Percentiles rank a stretch among this genome's conserved stretches.
These are phyloP conservation scores for Penicillium dipodomyicola DNA, from an alignment of 495 filamentous ascomycete species.

Conservation along the genomic window DNA sequence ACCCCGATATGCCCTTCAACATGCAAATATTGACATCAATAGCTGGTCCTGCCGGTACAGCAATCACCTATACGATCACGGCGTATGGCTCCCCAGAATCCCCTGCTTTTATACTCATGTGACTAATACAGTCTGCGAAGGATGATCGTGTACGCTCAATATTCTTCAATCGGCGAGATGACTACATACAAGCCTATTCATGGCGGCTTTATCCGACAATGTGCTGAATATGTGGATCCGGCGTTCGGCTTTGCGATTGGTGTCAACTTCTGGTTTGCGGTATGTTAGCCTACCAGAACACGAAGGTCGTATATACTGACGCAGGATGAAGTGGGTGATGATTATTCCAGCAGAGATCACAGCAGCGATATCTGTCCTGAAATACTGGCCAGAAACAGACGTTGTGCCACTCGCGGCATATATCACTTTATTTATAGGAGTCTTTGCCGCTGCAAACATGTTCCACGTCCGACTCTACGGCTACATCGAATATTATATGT, in stretches of 20 bases:
- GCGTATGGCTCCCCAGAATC: constrained; percentile 20
- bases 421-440: constrained; percentile 29
- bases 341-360: constrained; percentile 35
- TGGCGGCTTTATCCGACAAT: constrained; percentile 33
- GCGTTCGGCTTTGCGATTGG: constrained; percentile 33
- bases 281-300: background rate
- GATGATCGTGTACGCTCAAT: constrained; percentile 31
- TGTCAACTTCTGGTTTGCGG: constrained; percentile 35
- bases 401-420: constrained; percentile 27
- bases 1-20: background rate
- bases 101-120: background rate
- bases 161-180: constrained; percentile 33
- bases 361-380: constrained; percentile 27
- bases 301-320: background rate
- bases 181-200: constrained; percentile 33
- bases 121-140: constrained; percentile 10
- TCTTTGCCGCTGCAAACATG: constrained; percentile 21
- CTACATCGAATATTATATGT: constrained; percentile 32
- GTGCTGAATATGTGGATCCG: constrained; percentile 30
- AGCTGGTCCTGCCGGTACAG: constrained; percentile 31
- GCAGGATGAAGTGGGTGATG: constrained; percentile 28
- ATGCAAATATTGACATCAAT: constrained; percentile 1
- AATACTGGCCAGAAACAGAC: constrained; percentile 30
- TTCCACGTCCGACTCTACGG: constrained; percentile 30
- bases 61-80: constrained; percentile 29